phyloP scores from a whole-genome alignment of 345 rosid genomes.

The Linum lewisii region DNA sequence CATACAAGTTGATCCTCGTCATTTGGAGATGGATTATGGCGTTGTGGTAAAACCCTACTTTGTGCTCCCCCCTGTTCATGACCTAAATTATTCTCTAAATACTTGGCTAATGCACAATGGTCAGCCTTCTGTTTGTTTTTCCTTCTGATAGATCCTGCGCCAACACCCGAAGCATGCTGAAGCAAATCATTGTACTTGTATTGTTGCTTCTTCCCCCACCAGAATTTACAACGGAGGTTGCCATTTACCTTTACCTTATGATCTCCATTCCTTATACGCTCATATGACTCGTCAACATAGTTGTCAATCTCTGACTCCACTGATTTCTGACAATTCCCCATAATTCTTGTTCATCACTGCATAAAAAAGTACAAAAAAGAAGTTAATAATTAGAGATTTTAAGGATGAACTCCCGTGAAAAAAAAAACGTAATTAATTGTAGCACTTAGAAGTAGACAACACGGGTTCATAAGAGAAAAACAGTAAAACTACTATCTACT shows the following conservation, averaged over 20 bases:
- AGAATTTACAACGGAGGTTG: conserved; percentile 66
- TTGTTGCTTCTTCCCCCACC: conserved; percentile 74
- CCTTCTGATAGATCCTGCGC: conserved; percentile 64
- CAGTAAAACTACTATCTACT: too few relatives aligned
- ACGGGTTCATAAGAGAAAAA: too few relatives aligned
- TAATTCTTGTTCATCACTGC: conserved; percentile 44
- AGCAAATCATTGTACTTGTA: conserved; percentile 70
- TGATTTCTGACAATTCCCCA: conserved; percentile 66
- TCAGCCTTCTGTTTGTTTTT: conserved; percentile 68
- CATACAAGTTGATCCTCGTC: conserved; percentile 45
- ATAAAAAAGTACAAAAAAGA: neutral
- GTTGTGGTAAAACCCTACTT: conserved; percentile 16
- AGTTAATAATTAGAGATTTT: too few relatives aligned
- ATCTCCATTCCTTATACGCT: conserved; percentile 32
- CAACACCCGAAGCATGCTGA: conserved; percentile 84
- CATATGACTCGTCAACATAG: conserved; percentile 50
- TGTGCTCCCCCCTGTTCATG: conserved; percentile 32
- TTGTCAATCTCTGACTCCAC: conserved; percentile 68
- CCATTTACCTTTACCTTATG: conserved; percentile 56
- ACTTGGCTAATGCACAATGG: conserved; percentile 66
- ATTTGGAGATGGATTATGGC: conserved; percentile 18
- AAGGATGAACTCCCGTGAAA: too few relatives aligned
- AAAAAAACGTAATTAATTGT: too few relatives aligned
- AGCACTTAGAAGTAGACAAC: too few relatives aligned
- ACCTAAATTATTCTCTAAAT: conserved; percentile 51